Evolutionary conservation across 352 stramenopile genomes (phyloP), one percentile per base, ranked within the genome.

Genomic region (Nothophytophthora sp.): DNA sequence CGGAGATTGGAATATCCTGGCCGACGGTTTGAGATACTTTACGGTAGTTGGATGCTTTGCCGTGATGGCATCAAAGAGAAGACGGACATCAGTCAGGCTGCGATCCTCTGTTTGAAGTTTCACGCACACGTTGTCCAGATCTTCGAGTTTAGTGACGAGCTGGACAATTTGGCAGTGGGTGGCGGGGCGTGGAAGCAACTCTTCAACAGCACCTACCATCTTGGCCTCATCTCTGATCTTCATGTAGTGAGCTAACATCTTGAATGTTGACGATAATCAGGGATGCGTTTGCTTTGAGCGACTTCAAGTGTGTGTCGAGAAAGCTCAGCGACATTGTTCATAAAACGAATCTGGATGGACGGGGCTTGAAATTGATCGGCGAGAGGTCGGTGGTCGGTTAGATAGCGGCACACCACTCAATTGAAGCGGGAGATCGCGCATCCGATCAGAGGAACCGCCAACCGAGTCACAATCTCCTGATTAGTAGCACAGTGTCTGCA

Each of bases 391-490:
- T 39, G 43, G 2, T 47, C 22, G 7, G 23, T 8, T 0, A 50
- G 13, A n/a, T 28, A 57, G 0, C 28, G 33, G 15, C 28, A 44
- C 2, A 45, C 39, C 4, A 11, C 39, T 0, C 35, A 12, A 13
- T 56, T 56, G 27, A 56, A 37, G 2, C 49, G 28, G 12, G 48
- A 30, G 12, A 13, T 43, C 7, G 38, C 40, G 3, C 49, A 57
- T 1, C 39, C 49, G 15, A 57, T 24, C 2, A 42, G 41, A 29
- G 40, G 25, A 1, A 47, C 18, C 0, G 5, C 20, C 6, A 59
- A 16, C 5, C 42, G 34, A 29, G 15, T 57, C 2, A 23, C 30
- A 20, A 50, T 45, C 0, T 37, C 16, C 8, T 35, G 39, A 29
- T 50, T 57, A 3, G 49, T 57, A 0, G 39, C 25, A 12, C 49